Percentiles rank a stretch among this genome's conserved stretches.
These are phyloP conservation scores for Pholiota adiposa DNA, from an alignment of 1,284 basidiomycete species.

Conservation along the genomic window DNA sequence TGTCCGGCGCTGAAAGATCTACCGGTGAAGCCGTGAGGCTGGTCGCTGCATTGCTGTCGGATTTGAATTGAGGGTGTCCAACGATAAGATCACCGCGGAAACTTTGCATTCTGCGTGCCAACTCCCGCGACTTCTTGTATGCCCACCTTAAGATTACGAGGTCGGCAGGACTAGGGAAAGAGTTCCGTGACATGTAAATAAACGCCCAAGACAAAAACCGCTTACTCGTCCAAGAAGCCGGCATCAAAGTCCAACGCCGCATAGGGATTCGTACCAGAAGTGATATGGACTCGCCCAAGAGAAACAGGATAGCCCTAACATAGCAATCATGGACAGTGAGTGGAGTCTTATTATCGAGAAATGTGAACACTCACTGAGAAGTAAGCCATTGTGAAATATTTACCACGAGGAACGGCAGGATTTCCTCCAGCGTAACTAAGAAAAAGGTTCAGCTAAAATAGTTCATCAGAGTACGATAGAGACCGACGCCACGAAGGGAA, in stretches of 20 bases:
- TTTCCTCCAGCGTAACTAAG: slow-evolving; percentile 31
- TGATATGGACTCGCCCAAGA: slow-evolving; percentile 47
- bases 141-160: slow-evolving; percentile 53
- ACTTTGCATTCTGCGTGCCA: slow-evolving; percentile 56
- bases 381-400: slow-evolving; percentile 35
- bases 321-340: neutral
- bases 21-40: slow-evolving; percentile 38
- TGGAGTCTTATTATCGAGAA: neutral
- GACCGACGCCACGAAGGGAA: slow-evolving; percentile 35
- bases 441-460: neutral
- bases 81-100: slow-evolving; percentile 56
- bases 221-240: slow-evolving; percentile 37
- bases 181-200: neutral
- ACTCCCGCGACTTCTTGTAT: slow-evolving; percentile 64
- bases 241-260: slow-evolving; percentile 41
- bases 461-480: neutral
- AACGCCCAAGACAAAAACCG: neutral
- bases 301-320: slow-evolving; percentile 45
- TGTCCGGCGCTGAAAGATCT: slow-evolving; percentile 45
- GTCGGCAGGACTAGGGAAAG: slow-evolving; percentile 50
- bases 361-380: slow-evolving; percentile 27
- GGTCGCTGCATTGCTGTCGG: slow-evolving; percentile 46
- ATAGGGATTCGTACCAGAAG: slow-evolving; percentile 38
- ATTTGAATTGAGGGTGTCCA: slow-evolving; percentile 54
- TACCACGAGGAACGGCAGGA: slow-evolving; percentile 30